A percentile compares a stretch with the other conserved stretches of the same genome.
phyloP scores from a whole-genome alignment of 2,329 filamentous ascomycete genomes.

The Aureobasidium pullulans region DNA sequence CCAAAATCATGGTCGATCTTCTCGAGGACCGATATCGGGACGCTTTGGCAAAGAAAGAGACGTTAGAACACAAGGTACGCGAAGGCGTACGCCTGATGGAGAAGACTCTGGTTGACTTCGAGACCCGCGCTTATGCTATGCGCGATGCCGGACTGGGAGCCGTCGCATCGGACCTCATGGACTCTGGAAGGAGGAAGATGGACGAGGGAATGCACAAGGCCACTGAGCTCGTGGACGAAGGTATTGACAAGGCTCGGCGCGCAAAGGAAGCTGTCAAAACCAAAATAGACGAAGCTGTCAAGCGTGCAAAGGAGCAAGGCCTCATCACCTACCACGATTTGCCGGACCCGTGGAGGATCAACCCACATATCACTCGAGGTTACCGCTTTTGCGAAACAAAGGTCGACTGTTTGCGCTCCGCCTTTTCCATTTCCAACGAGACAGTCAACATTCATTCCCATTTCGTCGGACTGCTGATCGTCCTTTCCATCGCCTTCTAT shows the following conservation, averaged over 20 bases:
- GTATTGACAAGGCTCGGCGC: slow-evolving; percentile 72
- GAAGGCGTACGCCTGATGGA: slow-evolving; percentile 84
- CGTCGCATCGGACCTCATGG: slow-evolving; percentile 65
- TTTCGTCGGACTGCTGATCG: slow-evolving; percentile 76
- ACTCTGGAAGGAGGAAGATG: slow-evolving; percentile 69
- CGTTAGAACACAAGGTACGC: slow-evolving; percentile 83
- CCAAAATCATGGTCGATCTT: slow-evolving; percentile 87
- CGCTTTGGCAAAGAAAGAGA: slow-evolving; percentile 74
- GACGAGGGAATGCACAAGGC: slow-evolving; percentile 72
- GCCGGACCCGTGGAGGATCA: slow-evolving; percentile 86
- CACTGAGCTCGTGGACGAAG: slow-evolving; percentile 69
- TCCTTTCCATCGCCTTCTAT: slow-evolving; percentile 85
- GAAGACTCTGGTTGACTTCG: slow-evolving; percentile 75
- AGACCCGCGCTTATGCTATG: slow-evolving; percentile 71
- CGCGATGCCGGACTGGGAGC: slow-evolving; percentile 69
- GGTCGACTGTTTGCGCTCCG: slow-evolving; percentile 74
- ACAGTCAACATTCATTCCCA: slow-evolving; percentile 98
- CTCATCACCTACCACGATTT: slow-evolving; percentile 85
- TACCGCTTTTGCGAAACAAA: slow-evolving; percentile 94
- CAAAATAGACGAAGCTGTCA: slow-evolving; percentile 75
- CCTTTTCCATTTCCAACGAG: slow-evolving; percentile 80
- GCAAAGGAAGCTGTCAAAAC: slow-evolving; percentile 42
- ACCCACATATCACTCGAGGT: slow-evolving; percentile 83
- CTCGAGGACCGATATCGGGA: slow-evolving; percentile 83
- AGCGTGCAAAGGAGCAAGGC: slow-evolving; percentile 71